Base-by-base conservation (phyloP, 2,329 filamentous ascomycete genomes). In the Penicillium sp. region DNA sequence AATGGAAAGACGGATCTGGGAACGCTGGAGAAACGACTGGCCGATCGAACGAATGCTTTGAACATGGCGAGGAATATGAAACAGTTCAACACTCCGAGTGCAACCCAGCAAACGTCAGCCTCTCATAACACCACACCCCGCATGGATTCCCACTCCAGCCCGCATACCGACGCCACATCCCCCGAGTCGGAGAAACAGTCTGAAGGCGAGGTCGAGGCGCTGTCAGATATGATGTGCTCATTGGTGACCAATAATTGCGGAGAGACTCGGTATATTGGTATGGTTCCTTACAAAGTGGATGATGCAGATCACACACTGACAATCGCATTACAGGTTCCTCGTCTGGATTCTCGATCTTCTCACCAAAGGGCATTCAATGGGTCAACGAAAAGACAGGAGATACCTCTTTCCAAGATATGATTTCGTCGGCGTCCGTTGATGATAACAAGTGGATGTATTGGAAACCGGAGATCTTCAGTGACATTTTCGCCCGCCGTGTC, bases 171-270 rank as follows among this genome's bases (percentile, higher is more conserved):
- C 24, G 72, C 76, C 24, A 75, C 79, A 13, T 82, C 81, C 10
- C 80, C 82, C 15, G 78, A 80, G 47, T 79, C 79, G 2, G 70
- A 74, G 38, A 81, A 78, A 48, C 79, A 76, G 59, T 77, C 76
- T 13, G 82, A 85, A 61, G 81, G 87, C 60, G 88, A 95, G 64
- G 89, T 95, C 1, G 92, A 95, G 70, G 86, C 86, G 1, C 75
- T 99, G 52, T 96, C 93, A 1, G 94, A 99, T 74, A 94, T 96
- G 88, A 97, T 99, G 94, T 97, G 93, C 73, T 96, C 92, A 2
- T 76, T 99, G 29, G 92, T 99, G 28, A 97, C 93, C 1, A 97
- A 96, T 68, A 91, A 93, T 63, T 88, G 85, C 57, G 94, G 94
- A 49, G 94, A 99, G 77, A 96, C 93, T 7, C 83, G 94, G 73